Percentiles rank a stretch among this genome's conserved stretches.
phyloP scores from a whole-genome alignment of 306 rosid species.

The Oemleria cerasiformis region DNA sequence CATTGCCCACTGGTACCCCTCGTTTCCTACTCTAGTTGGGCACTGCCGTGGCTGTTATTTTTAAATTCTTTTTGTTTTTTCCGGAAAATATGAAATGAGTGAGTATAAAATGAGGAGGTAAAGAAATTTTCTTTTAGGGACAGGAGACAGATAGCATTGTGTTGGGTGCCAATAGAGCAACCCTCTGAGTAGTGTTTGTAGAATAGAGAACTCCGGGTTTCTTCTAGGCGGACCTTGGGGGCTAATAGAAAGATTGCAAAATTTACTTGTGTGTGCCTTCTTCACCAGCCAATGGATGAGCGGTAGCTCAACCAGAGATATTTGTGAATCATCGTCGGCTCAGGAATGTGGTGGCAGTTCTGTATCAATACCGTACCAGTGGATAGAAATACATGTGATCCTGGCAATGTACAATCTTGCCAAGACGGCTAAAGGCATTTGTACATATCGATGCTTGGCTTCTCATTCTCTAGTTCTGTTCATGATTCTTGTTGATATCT shows the following conservation, averaged over 20 bases:
- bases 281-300: constrained; percentile 8
- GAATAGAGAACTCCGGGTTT: constrained; percentile 22
- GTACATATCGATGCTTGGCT: constrained; percentile 6
- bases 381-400: not conserved
- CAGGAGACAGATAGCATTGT: not conserved
- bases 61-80: not conserved
- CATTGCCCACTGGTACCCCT: not conserved
- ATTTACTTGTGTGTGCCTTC: not conserved
- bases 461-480: not conserved
- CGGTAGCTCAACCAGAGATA: not conserved
- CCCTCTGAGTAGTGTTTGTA: constrained; percentile 21
- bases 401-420: not conserved
- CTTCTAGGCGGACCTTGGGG: constrained; percentile 12
- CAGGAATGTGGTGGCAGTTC: constrained; percentile 6
- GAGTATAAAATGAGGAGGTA: constrained; percentile 7
- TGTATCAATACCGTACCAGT: constrained; percentile 5
- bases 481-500: not conserved
- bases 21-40: not conserved
- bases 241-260: constrained; percentile 9
- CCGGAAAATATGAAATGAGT: not conserved
- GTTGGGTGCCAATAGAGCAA: constrained; percentile 8
- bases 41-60: not conserved
- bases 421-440: constrained; percentile 9
- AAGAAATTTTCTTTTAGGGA: not conserved
- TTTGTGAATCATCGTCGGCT: not conserved